Evolutionary conservation across 2,329 filamentous ascomycete species (phyloP).

Genomic region (Cytospora piceae): DNA sequence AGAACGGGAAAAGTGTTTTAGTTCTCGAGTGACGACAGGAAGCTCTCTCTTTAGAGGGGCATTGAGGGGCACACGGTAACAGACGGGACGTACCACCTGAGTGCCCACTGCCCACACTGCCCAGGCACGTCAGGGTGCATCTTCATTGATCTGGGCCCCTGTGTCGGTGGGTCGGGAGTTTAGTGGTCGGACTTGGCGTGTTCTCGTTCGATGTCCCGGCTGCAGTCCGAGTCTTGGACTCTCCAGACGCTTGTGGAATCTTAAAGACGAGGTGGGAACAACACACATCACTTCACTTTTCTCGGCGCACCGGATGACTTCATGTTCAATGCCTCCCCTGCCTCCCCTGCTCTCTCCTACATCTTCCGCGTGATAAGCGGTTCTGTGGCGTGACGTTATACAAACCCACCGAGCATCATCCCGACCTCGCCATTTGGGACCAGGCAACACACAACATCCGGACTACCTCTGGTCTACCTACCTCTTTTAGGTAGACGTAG

Average conservation of each 20-base stretch:
- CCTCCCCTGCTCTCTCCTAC: constrained; percentile 2
- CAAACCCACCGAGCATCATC: constrained; percentile 12
- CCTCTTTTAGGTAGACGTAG: not conserved
- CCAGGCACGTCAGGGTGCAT: not conserved
- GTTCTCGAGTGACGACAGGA: constrained; percentile 17
- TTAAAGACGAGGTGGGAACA: constrained; percentile 7
- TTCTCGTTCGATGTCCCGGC: constrained; percentile 19
- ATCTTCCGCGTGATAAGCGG: constrained; percentile 14
- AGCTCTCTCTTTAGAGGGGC: constrained; percentile 21
- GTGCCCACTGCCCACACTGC: too few species aligned
- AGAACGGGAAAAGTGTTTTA: constrained; percentile 16
- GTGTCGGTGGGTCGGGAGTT: constrained; percentile 12
- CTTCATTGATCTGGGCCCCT: not conserved
- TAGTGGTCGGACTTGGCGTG: constrained; percentile 12
- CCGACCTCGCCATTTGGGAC: not conserved
- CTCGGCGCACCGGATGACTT: constrained; percentile 24
- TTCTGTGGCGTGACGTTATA: constrained; percentile 27
- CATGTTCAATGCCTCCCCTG: constrained; percentile 7
- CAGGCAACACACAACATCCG: not conserved
- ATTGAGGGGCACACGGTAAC: constrained; percentile 16
- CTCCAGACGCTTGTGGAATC: not conserved
- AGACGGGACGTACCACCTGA: not conserved
- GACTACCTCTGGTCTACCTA: not conserved
- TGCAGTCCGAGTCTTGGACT: not conserved
- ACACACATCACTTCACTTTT: constrained; percentile 24